These are phyloP conservation scores for Sordariomycetes sp. DNA, from an alignment of 2,329 filamentous ascomycete genomes.

Conservation along the genomic window DNA sequence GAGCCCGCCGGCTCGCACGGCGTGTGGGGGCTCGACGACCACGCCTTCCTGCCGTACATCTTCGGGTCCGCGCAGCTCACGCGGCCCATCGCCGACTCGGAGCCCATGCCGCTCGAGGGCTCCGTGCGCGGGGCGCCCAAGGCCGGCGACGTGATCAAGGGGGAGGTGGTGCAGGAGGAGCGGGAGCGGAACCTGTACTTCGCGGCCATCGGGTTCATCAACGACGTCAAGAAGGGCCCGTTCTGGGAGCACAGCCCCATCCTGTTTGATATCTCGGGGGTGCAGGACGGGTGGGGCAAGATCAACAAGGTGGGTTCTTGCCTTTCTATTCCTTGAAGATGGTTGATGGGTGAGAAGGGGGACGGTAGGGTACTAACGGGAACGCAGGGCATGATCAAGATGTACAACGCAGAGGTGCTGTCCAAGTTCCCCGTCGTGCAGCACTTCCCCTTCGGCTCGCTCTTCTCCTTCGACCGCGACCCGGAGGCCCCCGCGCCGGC, in stretches of 20 bases:
- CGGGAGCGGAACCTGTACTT: constrained; percentile 78
- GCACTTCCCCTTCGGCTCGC: constrained; percentile 74
- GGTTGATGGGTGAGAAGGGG: too few relatives aligned
- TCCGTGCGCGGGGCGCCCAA: constrained; percentile 63
- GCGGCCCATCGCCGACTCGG: constrained; percentile 54
- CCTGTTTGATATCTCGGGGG: constrained; percentile 86
- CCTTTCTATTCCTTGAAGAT: not conserved
- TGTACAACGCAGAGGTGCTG: constrained; percentile 95
- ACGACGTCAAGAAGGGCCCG: constrained; percentile 90
- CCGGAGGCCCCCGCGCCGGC: constrained; percentile 41
- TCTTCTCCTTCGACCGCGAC: constrained; percentile 69
- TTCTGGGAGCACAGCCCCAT: constrained; percentile 98
- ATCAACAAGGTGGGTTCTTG: constrained; percentile 59
- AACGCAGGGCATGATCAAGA: constrained; percentile 89
- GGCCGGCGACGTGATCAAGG: constrained; percentile 57
- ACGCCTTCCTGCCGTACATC: constrained; percentile 88
- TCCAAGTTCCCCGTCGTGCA: constrained; percentile 98
- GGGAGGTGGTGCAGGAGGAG: constrained; percentile 52
- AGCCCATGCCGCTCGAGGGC: constrained; percentile 65
- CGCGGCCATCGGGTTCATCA: constrained; percentile 89
- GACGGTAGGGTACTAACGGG: too few relatives aligned
- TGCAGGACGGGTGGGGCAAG: constrained; percentile 92
- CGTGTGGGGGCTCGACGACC: constrained; percentile 97
- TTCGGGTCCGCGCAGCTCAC: constrained; percentile 88
- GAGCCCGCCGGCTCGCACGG: constrained; percentile 95